These are phyloP conservation scores for Apiotrichum gracile DNA, from an alignment of 1,284 basidiomycete species.

Conservation along the genomic window DNA sequence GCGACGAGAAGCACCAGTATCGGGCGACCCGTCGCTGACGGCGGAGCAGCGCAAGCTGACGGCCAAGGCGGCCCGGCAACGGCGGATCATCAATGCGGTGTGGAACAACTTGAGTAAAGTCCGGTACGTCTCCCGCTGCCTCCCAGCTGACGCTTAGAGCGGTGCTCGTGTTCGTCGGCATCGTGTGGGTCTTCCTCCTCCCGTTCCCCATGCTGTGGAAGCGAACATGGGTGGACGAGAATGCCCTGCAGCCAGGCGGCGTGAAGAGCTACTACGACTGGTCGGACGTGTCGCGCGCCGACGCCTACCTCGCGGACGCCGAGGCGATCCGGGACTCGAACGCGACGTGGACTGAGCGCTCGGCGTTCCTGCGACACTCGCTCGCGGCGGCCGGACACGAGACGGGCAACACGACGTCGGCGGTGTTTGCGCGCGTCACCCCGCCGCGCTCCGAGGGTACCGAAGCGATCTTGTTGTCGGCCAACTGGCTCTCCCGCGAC, in stretches of 20 bases:
- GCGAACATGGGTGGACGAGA: conserved; percentile 81
- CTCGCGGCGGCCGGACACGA: conserved; percentile 25
- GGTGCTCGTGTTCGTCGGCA: conserved; percentile 57
- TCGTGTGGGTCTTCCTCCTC: conserved; percentile 67
- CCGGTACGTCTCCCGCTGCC: neutral
- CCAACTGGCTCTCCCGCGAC: conserved; percentile 71
- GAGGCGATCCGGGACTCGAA: conserved; percentile 60
- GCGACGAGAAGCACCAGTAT: neutral
- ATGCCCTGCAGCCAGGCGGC: conserved; percentile 83
- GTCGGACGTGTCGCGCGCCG: conserved; percentile 77
- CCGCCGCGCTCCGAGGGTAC: conserved; percentile 82
- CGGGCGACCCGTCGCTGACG: neutral
- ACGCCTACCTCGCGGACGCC: conserved; percentile 64
- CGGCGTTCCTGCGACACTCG: conserved; percentile 10
- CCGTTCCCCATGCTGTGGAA: conserved; percentile 62
- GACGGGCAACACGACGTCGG: conserved; percentile 21
- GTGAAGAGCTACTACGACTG: conserved; percentile 83
- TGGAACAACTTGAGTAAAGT: conserved; percentile 2
- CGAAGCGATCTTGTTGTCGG: conserved; percentile 83
- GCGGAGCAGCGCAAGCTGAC: conserved; percentile 8
- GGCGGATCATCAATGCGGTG: neutral
- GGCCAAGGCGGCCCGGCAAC: conserved; percentile 7
- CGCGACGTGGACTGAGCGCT: conserved; percentile 58
- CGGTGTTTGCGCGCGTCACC: conserved; percentile 73
- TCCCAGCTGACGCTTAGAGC: neutral